Percentiles rank a stretch among this genome's conserved stretches.
These are phyloP conservation scores for Anthracocystis panici-leucophaei DNA, from an alignment of 1,284 basidiomycete species.

Conservation along the genomic window DNA sequence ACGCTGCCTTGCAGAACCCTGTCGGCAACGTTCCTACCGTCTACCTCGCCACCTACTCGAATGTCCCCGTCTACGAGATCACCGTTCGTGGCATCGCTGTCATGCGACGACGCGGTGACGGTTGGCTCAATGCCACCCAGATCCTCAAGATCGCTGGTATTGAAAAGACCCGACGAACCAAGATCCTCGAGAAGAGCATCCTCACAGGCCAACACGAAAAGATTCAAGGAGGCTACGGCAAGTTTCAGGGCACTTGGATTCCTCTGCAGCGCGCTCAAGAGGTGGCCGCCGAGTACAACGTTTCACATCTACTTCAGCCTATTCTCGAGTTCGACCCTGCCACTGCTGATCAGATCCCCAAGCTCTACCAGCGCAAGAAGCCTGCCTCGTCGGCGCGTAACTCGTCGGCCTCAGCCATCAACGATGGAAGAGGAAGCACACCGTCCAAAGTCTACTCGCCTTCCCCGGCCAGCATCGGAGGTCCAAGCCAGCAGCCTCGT, in stretches of 20 bases:
- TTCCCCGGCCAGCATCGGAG: slow-evolving; percentile 39
- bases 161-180: slow-evolving; percentile 94
- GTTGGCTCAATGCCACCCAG: slow-evolving; percentile 94
- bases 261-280: slow-evolving; percentile 66
- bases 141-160: slow-evolving; percentile 99
- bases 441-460: slow-evolving; percentile 37
- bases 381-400: slow-evolving; percentile 51
- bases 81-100: slow-evolving; percentile 93
- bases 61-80: slow-evolving; percentile 71
- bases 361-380: slow-evolving; percentile 54
- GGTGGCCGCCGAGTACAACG: slow-evolving; percentile 66
- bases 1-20: slow-evolving; percentile 49
- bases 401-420: slow-evolving; percentile 50
- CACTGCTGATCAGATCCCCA: slow-evolving; percentile 58
- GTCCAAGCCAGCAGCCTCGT: slow-evolving; percentile 58
- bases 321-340: slow-evolving; percentile 67
- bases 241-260: slow-evolving; percentile 97
- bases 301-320: slow-evolving; percentile 66
- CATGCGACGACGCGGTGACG: slow-evolving; percentile 94
- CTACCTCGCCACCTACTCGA: slow-evolving; percentile 70
- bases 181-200: slow-evolving; percentile 98
- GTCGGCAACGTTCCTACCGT: slow-evolving; percentile 57
- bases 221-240: slow-evolving; percentile 98
- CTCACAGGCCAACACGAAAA: slow-evolving; percentile 96
- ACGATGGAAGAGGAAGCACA: slow-evolving; percentile 30